Percentiles rank a stretch among this genome's conserved stretches.
Evolutionary conservation across 345 rosid species (phyloP).

Genomic region (Melaleuca quinquenervia): DNA sequence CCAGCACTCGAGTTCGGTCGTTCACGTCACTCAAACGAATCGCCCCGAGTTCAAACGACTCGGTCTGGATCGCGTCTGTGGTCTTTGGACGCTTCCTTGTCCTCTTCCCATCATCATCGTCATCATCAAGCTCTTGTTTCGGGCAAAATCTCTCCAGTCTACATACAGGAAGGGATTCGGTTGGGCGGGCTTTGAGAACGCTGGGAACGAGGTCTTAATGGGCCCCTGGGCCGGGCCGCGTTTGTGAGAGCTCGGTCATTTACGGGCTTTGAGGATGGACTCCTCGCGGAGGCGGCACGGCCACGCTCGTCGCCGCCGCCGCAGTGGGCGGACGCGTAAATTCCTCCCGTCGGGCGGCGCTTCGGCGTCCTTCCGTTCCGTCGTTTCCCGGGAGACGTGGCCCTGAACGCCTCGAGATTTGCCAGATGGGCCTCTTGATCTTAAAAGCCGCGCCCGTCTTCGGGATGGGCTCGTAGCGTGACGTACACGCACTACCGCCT

Average conservation of each 20-base stretch:
- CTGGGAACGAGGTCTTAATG: not conserved
- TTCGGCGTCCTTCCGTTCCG: not conserved
- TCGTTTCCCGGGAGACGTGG: not conserved
- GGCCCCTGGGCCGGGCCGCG: not conserved
- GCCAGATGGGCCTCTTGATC: no score
- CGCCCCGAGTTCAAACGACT: not conserved
- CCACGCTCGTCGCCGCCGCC: not conserved
- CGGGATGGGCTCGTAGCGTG: no score
- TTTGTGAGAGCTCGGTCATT: not conserved
- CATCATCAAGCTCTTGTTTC: not conserved
- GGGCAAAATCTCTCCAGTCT: not conserved
- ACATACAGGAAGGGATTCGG: not conserved
- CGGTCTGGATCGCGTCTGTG: not conserved
- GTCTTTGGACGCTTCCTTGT: not conserved
- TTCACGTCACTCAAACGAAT: not conserved
- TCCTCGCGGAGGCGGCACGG: not conserved
- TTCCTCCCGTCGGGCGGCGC: not conserved
- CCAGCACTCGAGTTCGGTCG: not conserved
- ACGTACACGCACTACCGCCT: no score
- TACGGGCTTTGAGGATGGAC: not conserved
- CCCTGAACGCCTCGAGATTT: not conserved
- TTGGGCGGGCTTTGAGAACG: not conserved
- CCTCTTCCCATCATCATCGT: not conserved
- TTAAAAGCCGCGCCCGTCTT: no score
- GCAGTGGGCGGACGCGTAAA: not conserved